Conservation (phyloP, 176 grass and related monocot species). For the Bothriochloa decipiens region DNA sequence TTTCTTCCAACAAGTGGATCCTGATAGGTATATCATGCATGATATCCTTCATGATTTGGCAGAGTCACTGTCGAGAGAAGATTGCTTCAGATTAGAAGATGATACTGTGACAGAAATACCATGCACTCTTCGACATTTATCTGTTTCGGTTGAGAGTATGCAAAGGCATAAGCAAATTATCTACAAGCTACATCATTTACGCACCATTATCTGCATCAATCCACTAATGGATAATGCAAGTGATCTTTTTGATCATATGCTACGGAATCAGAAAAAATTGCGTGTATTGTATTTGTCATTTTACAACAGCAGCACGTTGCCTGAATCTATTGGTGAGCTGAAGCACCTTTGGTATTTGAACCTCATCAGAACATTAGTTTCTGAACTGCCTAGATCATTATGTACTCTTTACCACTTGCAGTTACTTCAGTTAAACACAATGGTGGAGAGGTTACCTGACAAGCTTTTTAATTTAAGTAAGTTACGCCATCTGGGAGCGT, state of each 20-base stretch:
- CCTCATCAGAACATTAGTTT: neutral
- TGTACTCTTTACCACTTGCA: constrained; percentile 32
- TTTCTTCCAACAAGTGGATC: too few species aligned
- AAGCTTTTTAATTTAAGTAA: too few species aligned
- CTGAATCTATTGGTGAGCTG: constrained; percentile 10
- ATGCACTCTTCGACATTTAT: neutral
- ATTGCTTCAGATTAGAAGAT: constrained; percentile 26
- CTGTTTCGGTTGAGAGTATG: neutral
- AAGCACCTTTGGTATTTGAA: constrained; percentile 39
- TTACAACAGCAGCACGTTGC: constrained; percentile 24
- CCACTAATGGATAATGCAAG: neutral
- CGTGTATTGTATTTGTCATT: constrained; percentile 15
- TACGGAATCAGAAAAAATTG: constrained; percentile 23
- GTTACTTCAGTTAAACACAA: neutral
- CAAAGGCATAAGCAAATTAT: neutral
- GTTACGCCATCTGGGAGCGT: too few species aligned
- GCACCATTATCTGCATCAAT: constrained; percentile 17
- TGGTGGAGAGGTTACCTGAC: too few species aligned
- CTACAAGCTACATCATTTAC: neutral
- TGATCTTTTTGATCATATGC: neutral
- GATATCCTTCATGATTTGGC: constrained; percentile 21
- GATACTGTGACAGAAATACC: constrained; percentile 3
- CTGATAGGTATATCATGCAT: neutral
- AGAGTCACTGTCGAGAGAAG: constrained; percentile 15
- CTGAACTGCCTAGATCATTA: constrained; percentile 23